A percentile compares a stretch with the other conserved stretches of the same genome.
Evolutionary conservation across 208 protist genomes (phyloP).

Genomic region (Trypanosoma cruzi): DNA sequence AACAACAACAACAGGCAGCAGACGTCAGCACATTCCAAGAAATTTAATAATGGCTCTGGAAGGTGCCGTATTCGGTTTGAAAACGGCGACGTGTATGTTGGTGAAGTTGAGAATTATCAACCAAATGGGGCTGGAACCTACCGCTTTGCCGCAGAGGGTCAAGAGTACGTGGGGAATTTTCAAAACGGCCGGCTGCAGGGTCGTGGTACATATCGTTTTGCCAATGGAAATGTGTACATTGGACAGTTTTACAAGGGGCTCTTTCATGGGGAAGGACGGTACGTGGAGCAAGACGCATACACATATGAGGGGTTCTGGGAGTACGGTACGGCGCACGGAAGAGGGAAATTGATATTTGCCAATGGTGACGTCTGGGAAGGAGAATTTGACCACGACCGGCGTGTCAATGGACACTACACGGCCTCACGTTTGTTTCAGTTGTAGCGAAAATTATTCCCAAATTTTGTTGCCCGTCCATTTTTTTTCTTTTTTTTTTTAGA

Average conservation of each 20-base stretch:
- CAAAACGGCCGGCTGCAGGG: constrained; percentile 46
- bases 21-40: neutral
- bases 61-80: constrained; percentile 49
- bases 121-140: constrained; percentile 65
- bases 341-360: constrained; percentile 53
- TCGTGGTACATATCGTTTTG: constrained; percentile 53
- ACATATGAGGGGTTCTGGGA: constrained; percentile 74
- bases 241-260: constrained; percentile 44
- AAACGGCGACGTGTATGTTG: constrained; percentile 72
- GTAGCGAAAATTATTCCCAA: neutral
- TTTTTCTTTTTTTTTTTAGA: neutral
- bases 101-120: constrained; percentile 44
- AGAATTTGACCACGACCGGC: constrained; percentile 44
- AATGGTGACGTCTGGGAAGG: constrained; percentile 81
- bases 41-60: constrained; percentile 28
- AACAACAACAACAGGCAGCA: neutral
- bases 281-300: constrained; percentile 39
- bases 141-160: constrained; percentile 39
- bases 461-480: constrained; percentile 6
- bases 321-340: constrained; percentile 59
- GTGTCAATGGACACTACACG: constrained; percentile 46
- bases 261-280: constrained; percentile 58
- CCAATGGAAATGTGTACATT: constrained; percentile 64
- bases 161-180: constrained; percentile 64
- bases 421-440: constrained; percentile 26